Percentiles rank a stretch among this genome's conserved stretches.
phyloP scores from a whole-genome alignment of 2,329 filamentous ascomycete species.

The Alternaria angustiovoidea region DNA sequence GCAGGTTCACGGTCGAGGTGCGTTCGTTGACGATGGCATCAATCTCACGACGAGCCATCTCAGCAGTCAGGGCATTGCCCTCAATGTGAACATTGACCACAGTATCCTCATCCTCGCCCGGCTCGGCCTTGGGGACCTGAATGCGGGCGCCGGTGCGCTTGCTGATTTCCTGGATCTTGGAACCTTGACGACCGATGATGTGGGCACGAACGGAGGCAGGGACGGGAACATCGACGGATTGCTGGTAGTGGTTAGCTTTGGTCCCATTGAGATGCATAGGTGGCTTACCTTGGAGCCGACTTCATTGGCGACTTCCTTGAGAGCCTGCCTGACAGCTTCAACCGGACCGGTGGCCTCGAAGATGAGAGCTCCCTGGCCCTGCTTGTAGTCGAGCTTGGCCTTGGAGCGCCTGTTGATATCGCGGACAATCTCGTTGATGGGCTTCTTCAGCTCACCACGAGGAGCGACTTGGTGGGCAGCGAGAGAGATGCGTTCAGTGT shows the following conservation, averaged over 20 bases:
- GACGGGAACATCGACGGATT: slow-evolving; percentile 77
- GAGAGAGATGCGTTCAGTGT: slow-evolving; percentile 78
- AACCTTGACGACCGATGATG: slow-evolving; percentile 91
- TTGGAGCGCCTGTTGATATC: slow-evolving; percentile 94
- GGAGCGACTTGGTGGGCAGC: slow-evolving; percentile 79
- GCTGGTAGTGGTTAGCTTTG: slow-evolving; percentile 52
- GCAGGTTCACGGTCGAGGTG: slow-evolving; percentile 80
- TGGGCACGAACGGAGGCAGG: slow-evolving; percentile 84
- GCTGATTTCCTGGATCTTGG: slow-evolving; percentile 88
- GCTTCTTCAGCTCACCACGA: slow-evolving; percentile 80
- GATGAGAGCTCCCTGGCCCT: slow-evolving; percentile 75
- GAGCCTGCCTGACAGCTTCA: slow-evolving; percentile 83
- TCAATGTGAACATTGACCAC: slow-evolving; percentile 88
- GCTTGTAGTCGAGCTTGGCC: slow-evolving; percentile 80
- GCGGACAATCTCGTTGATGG: slow-evolving; percentile 82
- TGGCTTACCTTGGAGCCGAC: slow-evolving; percentile 80
- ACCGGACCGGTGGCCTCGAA: slow-evolving; percentile 87
- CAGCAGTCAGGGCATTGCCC: slow-evolving; percentile 87
- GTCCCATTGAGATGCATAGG: background rate
- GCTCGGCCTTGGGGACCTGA: slow-evolving; percentile 83
- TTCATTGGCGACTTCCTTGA: slow-evolving; percentile 88
- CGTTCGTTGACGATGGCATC: slow-evolving; percentile 87
- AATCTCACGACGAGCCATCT: slow-evolving; percentile 83
- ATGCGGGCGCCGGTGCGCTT: slow-evolving; percentile 90
- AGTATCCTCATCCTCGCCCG: slow-evolving; percentile 79